A percentile compares a stretch with the other conserved stretches of the same genome.
Evolutionary conservation across 345 rosid genomes (phyloP).

Genomic region (Isatis tinctoria): DNA sequence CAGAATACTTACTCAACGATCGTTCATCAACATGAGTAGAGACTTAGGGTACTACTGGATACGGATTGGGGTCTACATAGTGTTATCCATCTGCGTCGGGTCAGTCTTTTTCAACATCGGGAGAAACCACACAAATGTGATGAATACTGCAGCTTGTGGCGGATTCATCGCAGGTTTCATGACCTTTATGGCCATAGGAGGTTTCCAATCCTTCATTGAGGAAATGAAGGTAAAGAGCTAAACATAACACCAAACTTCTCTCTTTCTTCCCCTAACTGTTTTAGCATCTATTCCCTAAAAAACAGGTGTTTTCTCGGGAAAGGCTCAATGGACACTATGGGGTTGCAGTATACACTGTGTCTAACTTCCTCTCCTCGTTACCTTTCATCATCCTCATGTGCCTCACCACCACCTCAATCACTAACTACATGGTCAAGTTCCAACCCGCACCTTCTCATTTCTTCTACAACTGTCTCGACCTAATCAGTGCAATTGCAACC

Average conservation of each 20-base stretch:
- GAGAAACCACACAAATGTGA: slow-evolving; percentile 49
- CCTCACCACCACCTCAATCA: slow-evolving; percentile 45
- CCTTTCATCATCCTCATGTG: slow-evolving; percentile 60
- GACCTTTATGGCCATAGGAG: slow-evolving; percentile 87
- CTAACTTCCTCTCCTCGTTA: slow-evolving; percentile 67
- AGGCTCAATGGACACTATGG: slow-evolving; percentile 72
- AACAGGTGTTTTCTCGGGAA: slow-evolving; percentile 64
- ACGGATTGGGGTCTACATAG: slow-evolving; percentile 62
- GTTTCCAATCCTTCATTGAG: slow-evolving; percentile 86
- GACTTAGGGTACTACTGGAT: slow-evolving; percentile 87
- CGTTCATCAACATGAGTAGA: slow-evolving; percentile 74
- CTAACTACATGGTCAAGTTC: slow-evolving; percentile 58
- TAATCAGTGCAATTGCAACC: slow-evolving; percentile 52
- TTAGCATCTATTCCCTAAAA: neutral
- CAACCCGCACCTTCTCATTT: slow-evolving; percentile 49
- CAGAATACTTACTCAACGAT: slow-evolving; percentile 53
- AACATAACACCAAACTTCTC: neutral
- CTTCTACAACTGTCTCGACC: slow-evolving; percentile 54
- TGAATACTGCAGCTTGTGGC: slow-evolving; percentile 63
- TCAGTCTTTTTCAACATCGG: slow-evolving; percentile 62
- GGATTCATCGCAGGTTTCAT: slow-evolving; percentile 73
- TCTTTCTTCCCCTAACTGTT: neutral
- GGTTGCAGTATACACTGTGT: slow-evolving; percentile 60
- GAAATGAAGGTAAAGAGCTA: slow-evolving; percentile 59
- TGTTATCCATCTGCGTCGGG: slow-evolving; percentile 67